Base-by-base conservation (phyloP, 305 asterid species). In the Fraxinus platypoda region DNA sequence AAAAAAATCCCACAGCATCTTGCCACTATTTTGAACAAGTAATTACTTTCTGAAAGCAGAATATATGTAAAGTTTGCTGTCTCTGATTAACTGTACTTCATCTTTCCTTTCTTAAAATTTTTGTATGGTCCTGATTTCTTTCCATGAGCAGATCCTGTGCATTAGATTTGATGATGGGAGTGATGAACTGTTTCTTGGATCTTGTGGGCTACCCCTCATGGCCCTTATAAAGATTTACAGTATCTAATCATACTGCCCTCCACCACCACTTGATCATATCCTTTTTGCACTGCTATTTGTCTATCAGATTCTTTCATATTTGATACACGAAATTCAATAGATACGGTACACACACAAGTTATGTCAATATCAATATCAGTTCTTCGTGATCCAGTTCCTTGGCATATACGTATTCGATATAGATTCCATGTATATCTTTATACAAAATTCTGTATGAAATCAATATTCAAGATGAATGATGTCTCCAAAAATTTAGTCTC, bases 211-310 rank as follows among this genome's bases (percentile, higher is more conserved):
- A 62, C 46, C 1, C 49, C 37, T 78, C n/a, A 12, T 80, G 66
- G 79, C 73, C 81, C 78, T 81, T 6, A 80, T 54, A 3, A 78
- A 79, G 87, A 84, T 81, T 12, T 86, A 21, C 81, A 79, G 74
- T 46, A 84, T 87, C 86, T 82, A 68, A 25, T 71, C 21, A 85
- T 73, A 25, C 72, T 80, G 74, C 81, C 81, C 80, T 71, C 78
- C 77, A 35, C 52, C 46, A n/a, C 49, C 70, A 4, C 38, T 81
- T 73, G 62, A 76, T 46, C 84, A 57, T 77, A 59, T 66, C 35
- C 78, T 19, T 37, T 78, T 78, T 78, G 78, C 78, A 78, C 83
- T 66, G 82, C 5, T 21, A 41, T 6, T 8, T 43, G 85, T 84
- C 83, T 35, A 66, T 28, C 17, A 54, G 66, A 54, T 17, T 54